Conservation (phyloP, 306 rosid genomes). For the Psophocarpus tetragonolobus region DNA sequence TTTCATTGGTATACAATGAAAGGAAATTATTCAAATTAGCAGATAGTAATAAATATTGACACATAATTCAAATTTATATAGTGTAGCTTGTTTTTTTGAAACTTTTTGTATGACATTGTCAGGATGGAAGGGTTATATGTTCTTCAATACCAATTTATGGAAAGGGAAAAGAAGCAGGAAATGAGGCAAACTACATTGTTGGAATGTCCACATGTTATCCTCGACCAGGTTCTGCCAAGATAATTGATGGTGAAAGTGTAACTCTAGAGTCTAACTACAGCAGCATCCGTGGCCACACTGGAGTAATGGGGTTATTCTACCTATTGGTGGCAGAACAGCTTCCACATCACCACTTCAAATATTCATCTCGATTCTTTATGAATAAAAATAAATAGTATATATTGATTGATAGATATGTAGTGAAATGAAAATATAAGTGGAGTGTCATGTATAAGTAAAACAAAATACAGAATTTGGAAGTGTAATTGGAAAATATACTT, state of each 20-base stretch:
- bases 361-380: too few species aligned
- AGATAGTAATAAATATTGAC: neutral
- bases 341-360: too few species aligned
- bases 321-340: too few species aligned
- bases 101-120: slow-evolving; percentile 1
- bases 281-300: too few species aligned
- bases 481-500: neutral
- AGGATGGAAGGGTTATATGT: slow-evolving; percentile 77
- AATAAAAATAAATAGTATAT: too few species aligned
- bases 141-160: slow-evolving; percentile 73
- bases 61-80: neutral
- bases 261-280: slow-evolving; percentile 51
- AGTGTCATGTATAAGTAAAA: too few species aligned
- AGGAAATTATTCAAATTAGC: neutral
- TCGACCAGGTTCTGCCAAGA: slow-evolving; percentile 57
- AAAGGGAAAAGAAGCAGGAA: slow-evolving; percentile 64
- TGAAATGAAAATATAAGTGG: too few species aligned
- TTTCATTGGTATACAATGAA: neutral
- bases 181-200: slow-evolving; percentile 64
- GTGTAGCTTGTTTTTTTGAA: slow-evolving; percentile 4
- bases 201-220: slow-evolving; percentile 91
- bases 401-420: too few species aligned
- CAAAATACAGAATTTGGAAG: neutral
- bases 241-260: slow-evolving; percentile 56
- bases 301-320: too few species aligned